These are phyloP conservation scores for Fusarium hainanense DNA, from an alignment of 2,329 filamentous ascomycete species.

Conservation along the genomic window DNA sequence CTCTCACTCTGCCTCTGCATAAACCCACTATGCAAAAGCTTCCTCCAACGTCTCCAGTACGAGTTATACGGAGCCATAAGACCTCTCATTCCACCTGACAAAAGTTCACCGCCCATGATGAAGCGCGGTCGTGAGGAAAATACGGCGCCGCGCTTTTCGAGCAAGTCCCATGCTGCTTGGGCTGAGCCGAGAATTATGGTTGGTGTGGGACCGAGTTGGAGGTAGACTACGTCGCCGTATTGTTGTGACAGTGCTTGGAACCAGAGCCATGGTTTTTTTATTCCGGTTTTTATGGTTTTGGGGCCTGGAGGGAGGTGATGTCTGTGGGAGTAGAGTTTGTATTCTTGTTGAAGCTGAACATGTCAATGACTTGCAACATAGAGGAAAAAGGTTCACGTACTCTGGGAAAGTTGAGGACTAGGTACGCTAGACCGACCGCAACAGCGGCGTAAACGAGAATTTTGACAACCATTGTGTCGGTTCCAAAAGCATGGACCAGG, in stretches of 20 bases:
- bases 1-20: constrained; percentile 57
- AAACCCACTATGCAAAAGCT: constrained; percentile 57
- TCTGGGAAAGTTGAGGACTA: constrained; percentile 33
- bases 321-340: constrained; percentile 54
- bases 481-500: neutral
- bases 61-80: constrained; percentile 57
- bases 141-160: constrained; percentile 56
- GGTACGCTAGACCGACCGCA: constrained; percentile 16
- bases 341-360: constrained; percentile 52
- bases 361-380: no score
- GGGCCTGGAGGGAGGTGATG: constrained; percentile 54
- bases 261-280: constrained; percentile 57
- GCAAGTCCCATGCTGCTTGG: constrained; percentile 56
- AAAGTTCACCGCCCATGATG: constrained; percentile 57
- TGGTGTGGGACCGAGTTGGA: constrained; percentile 56
- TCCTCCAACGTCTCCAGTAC: constrained; percentile 58
- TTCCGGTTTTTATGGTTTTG: constrained; percentile 51
- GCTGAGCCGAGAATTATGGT: constrained; percentile 57
- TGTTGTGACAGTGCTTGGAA: constrained; percentile 53
- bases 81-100: constrained; percentile 55
- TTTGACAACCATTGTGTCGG: constrained; percentile 10
- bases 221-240: constrained; percentile 56
- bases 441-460: constrained; percentile 8
- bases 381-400: no score
- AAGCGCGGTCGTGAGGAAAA: constrained; percentile 60